phyloP scores from a whole-genome alignment of 2,329 filamentous ascomycete genomes.

The Tolypocladium ophioglossoides region DNA sequence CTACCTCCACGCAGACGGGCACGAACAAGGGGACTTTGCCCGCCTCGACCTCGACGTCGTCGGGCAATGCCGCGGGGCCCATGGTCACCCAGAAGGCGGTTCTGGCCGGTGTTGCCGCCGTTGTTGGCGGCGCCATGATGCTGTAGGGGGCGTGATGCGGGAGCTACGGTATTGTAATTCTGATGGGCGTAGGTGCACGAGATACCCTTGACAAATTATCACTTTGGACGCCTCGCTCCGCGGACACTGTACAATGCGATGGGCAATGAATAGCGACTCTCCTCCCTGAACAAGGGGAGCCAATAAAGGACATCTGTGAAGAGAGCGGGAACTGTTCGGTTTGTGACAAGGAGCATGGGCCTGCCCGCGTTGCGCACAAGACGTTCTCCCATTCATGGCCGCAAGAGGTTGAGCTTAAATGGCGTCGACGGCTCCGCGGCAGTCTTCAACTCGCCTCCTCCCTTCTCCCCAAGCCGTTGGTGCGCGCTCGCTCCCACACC shows the following conservation, averaged over 20 bases:
- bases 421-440: neutral
- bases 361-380: neutral
- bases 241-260: neutral
- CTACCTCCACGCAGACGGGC: conserved; percentile 6
- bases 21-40: neutral
- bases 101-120: conserved; percentile 21
- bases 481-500: neutral
- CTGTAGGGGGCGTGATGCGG: conserved; percentile 19
- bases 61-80: conserved; percentile 19
- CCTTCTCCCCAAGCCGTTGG: neutral
- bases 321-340: neutral
- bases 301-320: neutral
- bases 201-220: neutral
- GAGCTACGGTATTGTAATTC: too few species aligned
- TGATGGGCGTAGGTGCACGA: neutral
- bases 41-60: conserved; percentile 5
- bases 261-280: neutral
- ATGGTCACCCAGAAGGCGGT: conserved; percentile 23
- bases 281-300: neutral
- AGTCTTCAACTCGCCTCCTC: neutral
- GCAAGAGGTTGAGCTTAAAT: neutral
- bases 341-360: neutral
- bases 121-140: conserved; percentile 24
- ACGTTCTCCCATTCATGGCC: neutral
- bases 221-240: neutral